These are phyloP conservation scores for Sordariomycetes sp. DNA, from an alignment of 2,329 filamentous ascomycete species.

Conservation along the genomic window DNA sequence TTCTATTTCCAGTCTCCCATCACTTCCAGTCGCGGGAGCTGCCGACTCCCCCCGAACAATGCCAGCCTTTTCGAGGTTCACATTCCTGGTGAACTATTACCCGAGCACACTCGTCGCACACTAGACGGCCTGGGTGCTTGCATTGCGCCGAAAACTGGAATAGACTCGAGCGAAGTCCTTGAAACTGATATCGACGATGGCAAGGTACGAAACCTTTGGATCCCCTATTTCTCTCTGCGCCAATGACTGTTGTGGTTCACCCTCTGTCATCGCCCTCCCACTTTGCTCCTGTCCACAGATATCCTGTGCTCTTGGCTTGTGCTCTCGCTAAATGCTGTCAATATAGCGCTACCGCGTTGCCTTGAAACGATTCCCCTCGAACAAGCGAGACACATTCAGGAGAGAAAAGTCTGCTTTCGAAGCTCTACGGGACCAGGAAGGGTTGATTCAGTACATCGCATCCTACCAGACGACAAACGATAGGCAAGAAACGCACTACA, in stretches of 20 bases:
- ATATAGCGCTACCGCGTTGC: neutral
- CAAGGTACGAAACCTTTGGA: neutral
- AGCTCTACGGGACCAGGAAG: neutral
- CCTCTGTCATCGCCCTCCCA: too few relatives aligned
- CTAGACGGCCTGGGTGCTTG: neutral
- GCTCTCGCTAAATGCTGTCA: neutral
- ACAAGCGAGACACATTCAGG: neutral
- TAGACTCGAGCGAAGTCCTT: neutral
- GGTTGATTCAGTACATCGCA: neutral
- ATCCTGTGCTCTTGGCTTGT: neutral
- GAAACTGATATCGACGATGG: neutral
- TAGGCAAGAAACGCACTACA: neutral
- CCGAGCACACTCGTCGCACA: neutral
- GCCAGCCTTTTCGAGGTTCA: neutral
- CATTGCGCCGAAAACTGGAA: neutral
- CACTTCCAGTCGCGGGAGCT: neutral
- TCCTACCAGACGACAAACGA: neutral
- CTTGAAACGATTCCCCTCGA: neutral
- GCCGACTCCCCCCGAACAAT: neutral
- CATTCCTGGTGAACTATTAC: neutral
- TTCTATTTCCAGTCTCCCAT: constrained; percentile 1
- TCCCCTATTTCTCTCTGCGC: too few relatives aligned
- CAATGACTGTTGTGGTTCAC: too few relatives aligned
- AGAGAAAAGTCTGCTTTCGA: neutral
- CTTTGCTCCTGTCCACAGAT: too few relatives aligned